phyloP scores from a whole-genome alignment of 2,329 filamentous ascomycete genomes.

The Triangularia setosa region DNA sequence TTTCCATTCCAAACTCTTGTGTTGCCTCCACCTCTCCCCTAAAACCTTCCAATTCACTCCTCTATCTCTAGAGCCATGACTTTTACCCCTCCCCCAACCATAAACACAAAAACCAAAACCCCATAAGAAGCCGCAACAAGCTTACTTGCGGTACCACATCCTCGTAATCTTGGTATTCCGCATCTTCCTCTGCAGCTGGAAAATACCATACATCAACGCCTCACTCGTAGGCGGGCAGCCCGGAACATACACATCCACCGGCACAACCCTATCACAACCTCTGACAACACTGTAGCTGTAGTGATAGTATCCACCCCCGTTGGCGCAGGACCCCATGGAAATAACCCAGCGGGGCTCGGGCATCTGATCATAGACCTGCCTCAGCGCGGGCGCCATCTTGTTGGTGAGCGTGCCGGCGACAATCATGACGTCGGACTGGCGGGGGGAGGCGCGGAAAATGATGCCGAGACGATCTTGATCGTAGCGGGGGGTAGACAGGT shows the following conservation, averaged over 20 bases:
- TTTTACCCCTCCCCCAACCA: not conserved
- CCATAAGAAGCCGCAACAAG: no score
- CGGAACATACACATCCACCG: constrained; percentile 66
- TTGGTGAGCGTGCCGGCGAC: constrained; percentile 89
- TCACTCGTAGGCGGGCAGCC: constrained; percentile 53
- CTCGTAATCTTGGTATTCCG: constrained; percentile 44
- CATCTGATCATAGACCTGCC: constrained; percentile 95
- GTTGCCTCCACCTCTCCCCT: not conserved
- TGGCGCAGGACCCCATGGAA: constrained; percentile 59
- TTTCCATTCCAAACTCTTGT: not conserved
- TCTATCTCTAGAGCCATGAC: not conserved
- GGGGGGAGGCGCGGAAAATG: constrained; percentile 63
- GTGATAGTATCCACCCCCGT: constrained; percentile 72
- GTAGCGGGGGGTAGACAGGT: constrained; percentile 80
- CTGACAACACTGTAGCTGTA: constrained; percentile 67
- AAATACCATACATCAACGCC: constrained; percentile 54
- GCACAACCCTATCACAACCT: constrained; percentile 62
- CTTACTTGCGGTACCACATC: constrained; percentile 50
- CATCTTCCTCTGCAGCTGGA: constrained; percentile 69
- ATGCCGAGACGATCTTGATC: constrained; percentile 85
- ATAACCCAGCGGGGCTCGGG: constrained; percentile 80
- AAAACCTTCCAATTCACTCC: not conserved
- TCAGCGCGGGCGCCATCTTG: constrained; percentile 89
- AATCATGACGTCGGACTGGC: constrained; percentile 79
- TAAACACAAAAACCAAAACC: not conserved